Base-by-base conservation (phyloP, 1,284 basidiomycete species). In the Sphagnurus paluster region DNA sequence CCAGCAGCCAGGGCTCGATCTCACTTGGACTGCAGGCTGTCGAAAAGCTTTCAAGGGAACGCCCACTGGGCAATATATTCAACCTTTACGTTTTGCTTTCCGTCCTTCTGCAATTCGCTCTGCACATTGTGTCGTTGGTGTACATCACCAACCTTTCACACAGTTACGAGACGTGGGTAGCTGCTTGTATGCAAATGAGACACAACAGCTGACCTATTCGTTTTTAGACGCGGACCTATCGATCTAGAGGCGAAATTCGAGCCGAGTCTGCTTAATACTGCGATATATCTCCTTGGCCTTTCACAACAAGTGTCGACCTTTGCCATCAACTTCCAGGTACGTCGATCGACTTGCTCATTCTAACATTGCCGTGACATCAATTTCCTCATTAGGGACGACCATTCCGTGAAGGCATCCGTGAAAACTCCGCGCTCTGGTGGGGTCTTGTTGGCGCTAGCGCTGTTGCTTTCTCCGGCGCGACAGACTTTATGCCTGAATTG, bases 281-380 rank as follows among this genome's bases (percentile, higher is more conserved):
- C 93, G 39, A 95, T 98, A 61, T 98, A 95, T 70, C 82, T 98
- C 17, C 77, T 98, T 42, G 88, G 93, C 48, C 76, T 97, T 26
- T 94, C 90, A 5, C 94, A 98, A 65, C 93, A 97, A 64, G 94
- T 98, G 2, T 96, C 94, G 7, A 97, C 94, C 0, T 97, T 98
- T 61, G 87, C 93, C 2, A 93, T 97, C 72, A 98, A 98, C 71
- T 98, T 94, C 79, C 92, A 93, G 72, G 84, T 83, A 55, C 30
- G 62, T 54, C 19, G 19, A 7, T 30, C 32, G 8, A 19, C 28
- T 10, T 39, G 5, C 16, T 30, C 34, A 25, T 19, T 38, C 50
- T 16, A 14, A 28, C 35, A 30, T 7, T 34, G 38, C 36, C 33
- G 29, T 21, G 17, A 3, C 14, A 14, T 32, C 33, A 28, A 23